Evolutionary conservation across 345 rosid genomes (phyloP).

Genomic region (Odontarrhena argentea): DNA sequence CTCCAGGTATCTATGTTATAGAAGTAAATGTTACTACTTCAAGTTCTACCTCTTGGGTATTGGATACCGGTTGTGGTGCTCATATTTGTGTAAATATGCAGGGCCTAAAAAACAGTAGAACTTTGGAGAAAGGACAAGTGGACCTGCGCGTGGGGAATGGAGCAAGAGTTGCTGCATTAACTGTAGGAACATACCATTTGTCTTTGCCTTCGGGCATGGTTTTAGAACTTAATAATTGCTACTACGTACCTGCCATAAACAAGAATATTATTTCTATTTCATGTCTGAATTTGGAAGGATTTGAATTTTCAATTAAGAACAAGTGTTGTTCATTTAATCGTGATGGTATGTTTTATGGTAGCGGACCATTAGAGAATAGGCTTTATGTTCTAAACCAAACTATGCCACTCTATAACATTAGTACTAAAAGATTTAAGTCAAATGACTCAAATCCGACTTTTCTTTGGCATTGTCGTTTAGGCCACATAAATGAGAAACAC

Average conservation of each 20-base stretch:
- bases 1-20: too few species aligned
- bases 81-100: not conserved
- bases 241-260: not conserved
- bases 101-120: not conserved
- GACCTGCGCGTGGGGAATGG: not conserved
- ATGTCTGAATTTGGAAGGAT: not conserved
- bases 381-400: too few species aligned
- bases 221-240: conserved; percentile 1
- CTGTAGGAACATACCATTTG: not conserved
- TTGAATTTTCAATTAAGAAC: not conserved
- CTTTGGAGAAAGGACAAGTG: not conserved
- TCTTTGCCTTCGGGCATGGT: conserved; percentile 1
- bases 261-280: not conserved
- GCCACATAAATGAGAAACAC: too few species aligned
- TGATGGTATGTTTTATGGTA: too few species aligned
- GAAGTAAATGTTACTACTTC: too few species aligned
- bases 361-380: too few species aligned
- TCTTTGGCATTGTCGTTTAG: too few species aligned
- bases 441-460: too few species aligned
- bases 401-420: too few species aligned
- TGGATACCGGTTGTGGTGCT: too few species aligned
- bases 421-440: too few species aligned
- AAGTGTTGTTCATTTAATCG: not conserved
- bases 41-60: too few species aligned
- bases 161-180: conserved; percentile 20